Base-by-base conservation (phyloP, 1,284 basidiomycete species). In the Irpex lacteus region DNA sequence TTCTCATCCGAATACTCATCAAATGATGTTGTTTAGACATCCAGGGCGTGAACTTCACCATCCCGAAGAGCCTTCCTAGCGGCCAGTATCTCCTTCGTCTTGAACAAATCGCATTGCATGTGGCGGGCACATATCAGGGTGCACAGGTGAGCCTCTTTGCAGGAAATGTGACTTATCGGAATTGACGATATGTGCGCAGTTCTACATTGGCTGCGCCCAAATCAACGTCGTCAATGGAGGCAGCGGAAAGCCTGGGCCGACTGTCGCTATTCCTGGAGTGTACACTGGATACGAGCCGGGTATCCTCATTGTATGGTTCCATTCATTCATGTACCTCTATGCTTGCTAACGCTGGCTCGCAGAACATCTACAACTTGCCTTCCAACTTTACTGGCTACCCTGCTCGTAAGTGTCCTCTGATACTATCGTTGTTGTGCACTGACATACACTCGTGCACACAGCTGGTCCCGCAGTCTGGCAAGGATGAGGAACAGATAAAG, bases 31-130 rank as follows among this genome's bases (percentile, higher is more conserved):
- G 40, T 4, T 47, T 15, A 56, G 54, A 56, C 32, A 56, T 56
- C 18, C 54, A 56, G 34, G 54, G n/a, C 50, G 74, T 81, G 65
- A 80, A 71, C 11, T 81, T 81, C 68, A 80, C 77, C 5, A 78
- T 75, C 40, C 71, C 68, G 21, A 64, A 66, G 61, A 67, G 60
- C 59, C 60, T 71, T 4, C 69, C 72, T 4, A 72, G 68, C 58
- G 72, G 72, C n/a, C 68, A 73, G 55, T 72, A 73, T 66, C 63
- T 72, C 38, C 44, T 72, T 50, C 71, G 71, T 40, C 69, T 62
- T 4, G 73, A 73, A 63, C 54, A 56, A 18, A 69, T 68, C 61
- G 66, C 66, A 44, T 68, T 69, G 60, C 69, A 68, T 59, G 67
- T 68, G 50, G 69, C 68, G 19, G 55, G 47, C 63, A 67, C 65